Evolutionary conservation across 129 eudicot species (phyloP), one percentile per base, ranked within the genome.

Genomic region (sunflower (Helianthus annuus)): DNA sequence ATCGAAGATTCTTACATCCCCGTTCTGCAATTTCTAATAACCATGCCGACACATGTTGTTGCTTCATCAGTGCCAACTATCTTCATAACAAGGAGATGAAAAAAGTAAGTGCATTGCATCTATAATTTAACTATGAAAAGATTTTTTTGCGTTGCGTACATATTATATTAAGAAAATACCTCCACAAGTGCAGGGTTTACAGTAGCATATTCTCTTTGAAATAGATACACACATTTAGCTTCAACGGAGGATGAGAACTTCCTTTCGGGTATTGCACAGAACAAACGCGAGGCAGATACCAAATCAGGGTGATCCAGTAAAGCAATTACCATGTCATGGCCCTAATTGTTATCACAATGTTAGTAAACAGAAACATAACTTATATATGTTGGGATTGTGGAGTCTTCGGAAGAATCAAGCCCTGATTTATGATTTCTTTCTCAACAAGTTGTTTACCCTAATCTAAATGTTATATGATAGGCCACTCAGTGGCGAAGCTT

Each of bases 21-120:
- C 67, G 68, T 90, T 79, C 19, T 64, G 72, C 86, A 64, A 79
- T 88, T 94, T 63, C 97, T 87, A 72, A 94, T 81, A 57, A 80
- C 86, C 73, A 94, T 55, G 72, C 98, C 96, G 71, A 94, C 90
- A 74, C 98, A 94, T 9, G 98, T 94, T 45, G 98, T 94, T 83
- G 98, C 98, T 85, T 93, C 98, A 71, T 93, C 98, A 17, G 97
- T 93, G 77, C 98, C 97, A 68, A 81, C 82, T 7, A 89, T 66
- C 98, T 90, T 82, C 72, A 77, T 16, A 57, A 57, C 58, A 51
- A 66, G 78, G 32, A 81, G 44, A 77, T 7, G 62, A 57, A 62
- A 36, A 24, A 65, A 55, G 73, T 42, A 22, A 22, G 10, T 53
- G 16, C 59, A 15, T 53, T 53, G 16, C 59, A 15, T 53, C 16